Evolutionary conservation across 2,329 filamentous ascomycete genomes (phyloP), one percentile per base, ranked within the genome.

Genomic region (Fusarium coicis): DNA sequence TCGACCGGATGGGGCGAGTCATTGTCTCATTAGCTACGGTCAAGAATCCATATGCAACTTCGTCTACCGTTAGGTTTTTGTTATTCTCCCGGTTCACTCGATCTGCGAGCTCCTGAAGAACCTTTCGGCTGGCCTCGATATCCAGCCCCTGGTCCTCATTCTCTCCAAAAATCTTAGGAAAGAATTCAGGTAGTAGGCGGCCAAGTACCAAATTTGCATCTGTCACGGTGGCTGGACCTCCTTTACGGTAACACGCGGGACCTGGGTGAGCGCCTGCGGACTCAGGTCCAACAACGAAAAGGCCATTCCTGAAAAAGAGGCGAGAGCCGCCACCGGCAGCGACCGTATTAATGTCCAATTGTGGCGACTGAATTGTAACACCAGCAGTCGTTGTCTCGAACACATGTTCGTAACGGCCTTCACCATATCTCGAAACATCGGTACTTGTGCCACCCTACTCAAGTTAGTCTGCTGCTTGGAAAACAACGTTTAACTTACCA

Each of bases 341-440:
- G 2, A 98, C 95, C 0, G 95, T 98, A 81, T 97, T 97, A 83
- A 97, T 97, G 78, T 97, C 95, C 1, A 97, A 87, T 78, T 97
- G 95, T 0, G 95, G 95, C 2, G 93, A 95, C 77, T 97, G 95
- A 34, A 97, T 96, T 1, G 95, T 96, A 2, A 97, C 93, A n/a
- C 95, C 95, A 0, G 95, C 95, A 2, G 94, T 97, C 1, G 94
- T 97, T 0, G 95, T 97, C 82, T 97, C 95, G 75, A 97, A 97
- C 2, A 97, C 94, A 77, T 98, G 95, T 77, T 97, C 95, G 77
- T 97, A 96, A 61, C 93, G 87, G 21, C 95, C 95, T 60, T 92
- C 90, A 10, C 93, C 93, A 76, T 96, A 98, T 54, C 95, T 87
- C 39, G 93, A 97, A 15, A 97, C 94, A 80, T 98, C 95, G 2